Evolutionary conservation across 257 asterid genomes (phyloP).

Genomic region (Solanum medicagineum): DNA sequence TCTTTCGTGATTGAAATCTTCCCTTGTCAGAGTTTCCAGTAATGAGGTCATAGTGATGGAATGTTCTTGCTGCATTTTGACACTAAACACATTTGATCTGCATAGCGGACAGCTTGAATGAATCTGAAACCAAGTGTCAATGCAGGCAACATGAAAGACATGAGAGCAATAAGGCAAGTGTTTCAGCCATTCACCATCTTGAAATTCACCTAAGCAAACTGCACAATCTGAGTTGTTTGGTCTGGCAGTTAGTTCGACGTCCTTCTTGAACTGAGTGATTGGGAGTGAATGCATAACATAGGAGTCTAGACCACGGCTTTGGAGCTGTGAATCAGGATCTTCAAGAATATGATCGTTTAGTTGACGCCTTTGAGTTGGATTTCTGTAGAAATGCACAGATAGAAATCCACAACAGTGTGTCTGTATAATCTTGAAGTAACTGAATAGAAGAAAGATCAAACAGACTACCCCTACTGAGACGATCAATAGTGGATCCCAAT

Average conservation of each 20-base stretch:
- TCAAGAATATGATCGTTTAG: conserved; percentile 23
- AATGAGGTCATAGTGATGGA: conserved; percentile 10
- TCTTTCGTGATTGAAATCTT: conserved; percentile 25
- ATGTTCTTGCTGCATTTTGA: neutral
- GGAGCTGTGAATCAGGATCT: conserved; percentile 36
- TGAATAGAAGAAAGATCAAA: conserved; percentile 28
- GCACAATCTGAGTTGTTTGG: conserved; percentile 28
- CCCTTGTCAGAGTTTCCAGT: conserved; percentile 31
- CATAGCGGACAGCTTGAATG: conserved; percentile 74
- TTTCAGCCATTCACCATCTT: conserved; percentile 57
- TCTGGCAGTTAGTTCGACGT: neutral
- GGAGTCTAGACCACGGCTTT: conserved; percentile 47
- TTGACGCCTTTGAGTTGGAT: conserved; percentile 20
- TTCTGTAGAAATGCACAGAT: conserved; percentile 4
- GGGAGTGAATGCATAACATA: conserved; percentile 47
- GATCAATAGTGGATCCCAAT: conserved; percentile 41
- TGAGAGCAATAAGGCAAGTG: conserved; percentile 52
- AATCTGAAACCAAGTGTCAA: conserved; percentile 70
- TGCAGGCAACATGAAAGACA: conserved; percentile 59
- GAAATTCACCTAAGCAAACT: conserved; percentile 66
- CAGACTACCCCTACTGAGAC: conserved; percentile 35
- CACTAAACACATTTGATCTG: conserved; percentile 19
- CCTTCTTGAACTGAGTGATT: conserved; percentile 37
- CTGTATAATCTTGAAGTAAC: conserved; percentile 32
- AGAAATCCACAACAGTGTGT: conserved; percentile 13